phyloP scores from a whole-genome alignment of 768 basidiomycete species.

The Tylopilus plumbeoviolaceoides region DNA sequence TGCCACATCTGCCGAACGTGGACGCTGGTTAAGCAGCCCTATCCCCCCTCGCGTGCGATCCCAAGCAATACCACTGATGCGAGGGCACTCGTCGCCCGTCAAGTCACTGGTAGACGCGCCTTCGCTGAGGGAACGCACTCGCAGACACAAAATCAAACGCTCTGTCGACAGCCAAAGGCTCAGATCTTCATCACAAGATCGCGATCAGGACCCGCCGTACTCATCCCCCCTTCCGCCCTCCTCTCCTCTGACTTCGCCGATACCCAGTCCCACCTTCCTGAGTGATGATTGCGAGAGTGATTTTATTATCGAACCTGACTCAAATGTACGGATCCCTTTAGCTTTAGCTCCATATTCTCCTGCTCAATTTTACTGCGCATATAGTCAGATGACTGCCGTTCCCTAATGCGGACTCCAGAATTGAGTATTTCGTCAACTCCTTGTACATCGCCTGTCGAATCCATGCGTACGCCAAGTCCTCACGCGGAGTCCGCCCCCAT shows the following conservation, averaged over 20 bases:
- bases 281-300: constrained; percentile 19
- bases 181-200: constrained; percentile 2
- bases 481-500: neutral
- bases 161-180: neutral
- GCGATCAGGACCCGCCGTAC: constrained; percentile 18
- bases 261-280: constrained; percentile 35
- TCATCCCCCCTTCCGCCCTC: constrained; percentile 35
- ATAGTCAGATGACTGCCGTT: constrained; percentile 12
- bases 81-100: constrained; percentile 24
- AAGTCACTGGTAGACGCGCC: constrained; percentile 7
- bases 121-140: constrained; percentile 1
- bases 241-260: constrained; percentile 43
- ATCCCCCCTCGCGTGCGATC: constrained; percentile 24
- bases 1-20: constrained; percentile 54
- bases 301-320: constrained; percentile 6
- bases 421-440: constrained; percentile 10
- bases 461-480: neutral
- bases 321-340: constrained; percentile 30
- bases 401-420: constrained; percentile 7
- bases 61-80: constrained; percentile 8
- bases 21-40: constrained; percentile 54
- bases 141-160: neutral
- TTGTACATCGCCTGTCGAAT: constrained; percentile 11
- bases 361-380: constrained; percentile 3
- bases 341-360: neutral